A percentile compares a stretch with the other conserved stretches of the same genome.
Conservation (phyloP, 169 alveolate genomes). For the Cryptosporidium andersoni region DNA sequence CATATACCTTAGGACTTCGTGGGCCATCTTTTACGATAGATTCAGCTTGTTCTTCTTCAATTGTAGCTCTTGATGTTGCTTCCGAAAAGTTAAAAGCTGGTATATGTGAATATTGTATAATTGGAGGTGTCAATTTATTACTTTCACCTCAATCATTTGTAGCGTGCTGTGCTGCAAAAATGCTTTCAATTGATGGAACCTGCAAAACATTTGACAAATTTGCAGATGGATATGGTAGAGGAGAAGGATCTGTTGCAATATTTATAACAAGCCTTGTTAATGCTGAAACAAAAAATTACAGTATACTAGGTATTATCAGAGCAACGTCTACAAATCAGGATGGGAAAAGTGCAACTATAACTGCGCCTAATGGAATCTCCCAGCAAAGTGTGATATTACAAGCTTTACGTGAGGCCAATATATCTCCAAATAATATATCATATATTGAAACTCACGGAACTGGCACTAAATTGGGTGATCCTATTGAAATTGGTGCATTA, state of each 20-base stretch:
- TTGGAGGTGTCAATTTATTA: constrained; percentile 68
- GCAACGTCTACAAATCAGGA: constrained; percentile 63
- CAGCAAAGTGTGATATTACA: constrained; percentile 40
- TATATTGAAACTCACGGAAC: constrained; percentile 64
- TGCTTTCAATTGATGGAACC: constrained; percentile 77
- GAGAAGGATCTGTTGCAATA: constrained; percentile 78
- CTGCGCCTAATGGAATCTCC: constrained; percentile 68
- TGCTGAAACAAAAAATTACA: constrained; percentile 37
- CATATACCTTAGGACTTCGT: constrained; percentile 73
- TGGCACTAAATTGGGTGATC: constrained; percentile 66
- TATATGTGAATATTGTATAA: constrained; percentile 23
- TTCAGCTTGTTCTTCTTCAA: constrained; percentile 79
- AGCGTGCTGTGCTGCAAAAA: constrained; percentile 75
- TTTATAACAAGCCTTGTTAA: constrained; percentile 34
- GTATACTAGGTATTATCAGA: constrained; percentile 35
- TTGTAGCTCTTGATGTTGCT: constrained; percentile 78
- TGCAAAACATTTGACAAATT: constrained; percentile 79
- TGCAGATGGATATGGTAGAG: constrained; percentile 81
- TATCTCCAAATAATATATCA: constrained; percentile 22
- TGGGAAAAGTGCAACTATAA: constrained; percentile 67
- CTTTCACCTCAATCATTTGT: constrained; percentile 65
- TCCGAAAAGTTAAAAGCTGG: constrained; percentile 32
- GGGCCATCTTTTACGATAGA: constrained; percentile 78
- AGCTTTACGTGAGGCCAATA: constrained; percentile 34
- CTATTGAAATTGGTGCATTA: constrained; percentile 65